phyloP scores from a whole-genome alignment of 805 yeast species.

The Cyberlindnera mississippiensis region DNA sequence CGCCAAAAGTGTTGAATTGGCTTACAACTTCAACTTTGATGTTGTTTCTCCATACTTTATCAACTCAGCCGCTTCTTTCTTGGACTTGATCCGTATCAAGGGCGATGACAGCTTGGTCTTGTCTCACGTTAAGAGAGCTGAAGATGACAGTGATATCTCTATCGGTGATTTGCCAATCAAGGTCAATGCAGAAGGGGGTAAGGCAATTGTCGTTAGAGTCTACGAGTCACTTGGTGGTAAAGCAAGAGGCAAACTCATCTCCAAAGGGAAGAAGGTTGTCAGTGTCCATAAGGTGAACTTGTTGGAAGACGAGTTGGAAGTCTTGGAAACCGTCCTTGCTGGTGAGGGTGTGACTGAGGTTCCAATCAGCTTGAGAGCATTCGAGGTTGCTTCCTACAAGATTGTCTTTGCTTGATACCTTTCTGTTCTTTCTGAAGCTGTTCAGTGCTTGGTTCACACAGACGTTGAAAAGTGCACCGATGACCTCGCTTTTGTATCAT shows the following conservation, averaged over 20 bases:
- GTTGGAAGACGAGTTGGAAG: conserved; percentile 36
- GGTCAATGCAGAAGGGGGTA: conserved; percentile 39
- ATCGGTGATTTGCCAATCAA: conserved; percentile 43
- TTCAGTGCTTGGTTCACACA: neutral
- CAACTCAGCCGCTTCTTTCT: conserved; percentile 22
- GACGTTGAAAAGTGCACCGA: too few relatives aligned
- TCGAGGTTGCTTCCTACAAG: conserved; percentile 61
- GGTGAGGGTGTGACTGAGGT: conserved; percentile 17
- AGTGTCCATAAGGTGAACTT: conserved; percentile 32
- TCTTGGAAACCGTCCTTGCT: conserved; percentile 16
- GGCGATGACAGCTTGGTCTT: conserved; percentile 61
- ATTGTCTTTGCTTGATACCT: conserved; percentile 27
- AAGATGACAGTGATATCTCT: conserved; percentile 61
- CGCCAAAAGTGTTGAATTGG: conserved; percentile 64
- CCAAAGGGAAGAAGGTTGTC: conserved; percentile 35
- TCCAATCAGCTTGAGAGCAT: conserved; percentile 52
- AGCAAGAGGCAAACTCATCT: conserved; percentile 46
- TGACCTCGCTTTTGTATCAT: too few relatives aligned
- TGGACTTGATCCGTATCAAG: conserved; percentile 31
- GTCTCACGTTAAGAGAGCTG: conserved; percentile 81
- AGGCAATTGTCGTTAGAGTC: conserved; percentile 62
- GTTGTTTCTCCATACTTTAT: conserved; percentile 21
- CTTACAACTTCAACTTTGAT: conserved; percentile 72
- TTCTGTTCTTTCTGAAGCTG: neutral
- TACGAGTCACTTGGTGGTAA: conserved; percentile 89